Base-by-base conservation (phyloP, 768 basidiomycete species). In the Piloderma croceum region DNA sequence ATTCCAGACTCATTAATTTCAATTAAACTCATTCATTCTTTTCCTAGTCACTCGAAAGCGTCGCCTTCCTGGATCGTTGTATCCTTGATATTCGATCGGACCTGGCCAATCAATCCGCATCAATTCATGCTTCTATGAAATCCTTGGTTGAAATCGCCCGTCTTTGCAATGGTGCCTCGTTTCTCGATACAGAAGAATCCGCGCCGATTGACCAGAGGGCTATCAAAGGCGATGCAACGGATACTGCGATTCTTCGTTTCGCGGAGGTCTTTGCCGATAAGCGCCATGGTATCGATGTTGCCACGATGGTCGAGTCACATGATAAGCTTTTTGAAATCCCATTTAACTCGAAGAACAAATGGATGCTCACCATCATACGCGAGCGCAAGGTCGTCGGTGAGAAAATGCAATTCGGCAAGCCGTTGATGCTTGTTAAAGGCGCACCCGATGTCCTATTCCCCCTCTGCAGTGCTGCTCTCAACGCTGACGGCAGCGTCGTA, bases 111-210 rank as follows among this genome's bases (percentile, higher is more conserved):
- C 31, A 24, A 5, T n/a, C 53, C 10, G 38, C 15, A 12, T n/a
- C 39, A 6, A n/a, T n/a, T n/a, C 54, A 53, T 12, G 53, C 55
- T n/a, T n/a, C n/a, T 7, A 38, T 69, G 33, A 52, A 47, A 18
- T 49, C 46, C 24, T 36, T 70, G 4, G 66, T 64, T 38, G 58
- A 64, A 29, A 53, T 77, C 22, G 60, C 71, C 27, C 66, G 72
- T n/a, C 63, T 81, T 9, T 81, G 79, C 57, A 81, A 79, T 39
- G 72, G 70, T 2, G 78, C 78, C 0, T 62, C 63, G 25, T 79
- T 79, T 31, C 71, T 72, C 27, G n/a, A n/a, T n/a, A 53, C 57
- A 18, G 42, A 43, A 24, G 55, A 35, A 17, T 39, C 36, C 35
- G 43, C 44, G 10, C 60, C 59, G 27, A 24, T 64, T 2, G 56